A percentile compares a stretch with the other conserved stretches of the same genome.
Evolutionary conservation across 345 rosid species (phyloP).

Genomic region (Rhizophora apiculata): DNA sequence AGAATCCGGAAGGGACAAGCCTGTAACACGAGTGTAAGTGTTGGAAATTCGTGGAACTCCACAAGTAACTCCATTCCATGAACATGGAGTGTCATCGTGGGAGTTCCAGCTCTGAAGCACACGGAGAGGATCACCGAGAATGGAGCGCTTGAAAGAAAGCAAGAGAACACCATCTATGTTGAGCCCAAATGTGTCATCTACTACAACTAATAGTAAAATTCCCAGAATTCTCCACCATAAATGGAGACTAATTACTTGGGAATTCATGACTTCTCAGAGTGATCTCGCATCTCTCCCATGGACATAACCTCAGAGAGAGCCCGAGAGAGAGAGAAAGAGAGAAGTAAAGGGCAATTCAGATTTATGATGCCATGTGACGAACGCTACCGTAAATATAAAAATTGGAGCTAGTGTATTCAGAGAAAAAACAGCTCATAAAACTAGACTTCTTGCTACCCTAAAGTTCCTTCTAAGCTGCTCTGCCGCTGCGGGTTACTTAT

Average conservation of each 20-base stretch:
- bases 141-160: slow-evolving; percentile 67
- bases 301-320: slow-evolving; percentile 2
- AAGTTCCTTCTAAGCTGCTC: slow-evolving; percentile 22
- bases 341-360: slow-evolving; percentile 23
- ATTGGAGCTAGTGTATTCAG: slow-evolving; percentile 11
- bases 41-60: slow-evolving; percentile 23
- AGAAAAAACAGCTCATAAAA: slow-evolving; percentile 48
- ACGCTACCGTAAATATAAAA: slow-evolving; percentile 8
- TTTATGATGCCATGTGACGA: slow-evolving; percentile 54
- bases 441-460: slow-evolving; percentile 26
- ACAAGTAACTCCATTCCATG: slow-evolving; percentile 79
- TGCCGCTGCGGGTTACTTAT: neutral
- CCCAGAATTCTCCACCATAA: slow-evolving; percentile 31
- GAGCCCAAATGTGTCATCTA: slow-evolving; percentile 34
- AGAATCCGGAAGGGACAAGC: slow-evolving; percentile 56
- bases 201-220: slow-evolving; percentile 11
- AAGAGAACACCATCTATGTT: slow-evolving; percentile 73
- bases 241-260: slow-evolving; percentile 26
- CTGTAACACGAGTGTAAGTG: slow-evolving; percentile 44
- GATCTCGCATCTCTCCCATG: slow-evolving; percentile 37
- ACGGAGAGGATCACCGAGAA: slow-evolving; percentile 61
- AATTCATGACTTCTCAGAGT: slow-evolving; percentile 43
- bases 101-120: slow-evolving; percentile 59
- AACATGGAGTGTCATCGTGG: slow-evolving; percentile 65
- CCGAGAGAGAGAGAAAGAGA: slow-evolving; percentile 3